A percentile compares a stretch with the other conserved stretches of the same genome.
phyloP scores from a whole-genome alignment of 805 yeast genomes.

The Candida suzukii region DNA sequence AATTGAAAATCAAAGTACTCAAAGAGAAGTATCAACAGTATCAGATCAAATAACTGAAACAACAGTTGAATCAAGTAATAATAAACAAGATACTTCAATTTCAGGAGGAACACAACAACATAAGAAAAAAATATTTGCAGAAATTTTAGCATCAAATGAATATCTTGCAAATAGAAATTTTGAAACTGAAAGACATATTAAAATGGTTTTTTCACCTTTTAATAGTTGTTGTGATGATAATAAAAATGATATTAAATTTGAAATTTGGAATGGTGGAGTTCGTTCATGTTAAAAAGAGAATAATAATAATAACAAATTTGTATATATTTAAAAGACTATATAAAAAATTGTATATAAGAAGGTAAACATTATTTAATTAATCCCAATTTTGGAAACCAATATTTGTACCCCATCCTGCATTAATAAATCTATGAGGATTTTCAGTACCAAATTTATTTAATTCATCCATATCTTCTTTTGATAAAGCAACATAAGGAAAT shows the following conservation, averaged over 20 bases:
- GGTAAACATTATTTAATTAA: neutral
- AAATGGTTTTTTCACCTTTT: conserved; percentile 24
- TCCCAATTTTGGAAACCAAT: conserved; percentile 28
- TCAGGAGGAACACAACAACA: too few species aligned
- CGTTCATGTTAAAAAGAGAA: conserved; percentile 10
- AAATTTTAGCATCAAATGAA: conserved; percentile 19
- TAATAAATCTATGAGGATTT: conserved; percentile 25
- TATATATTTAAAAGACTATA: too few species aligned
- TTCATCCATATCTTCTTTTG: conserved; percentile 27
- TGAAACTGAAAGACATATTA: conserved; percentile 21
- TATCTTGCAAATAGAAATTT: conserved; percentile 25
- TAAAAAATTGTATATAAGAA: neutral
- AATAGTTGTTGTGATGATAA: conserved; percentile 8
- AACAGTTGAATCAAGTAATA: too few species aligned
- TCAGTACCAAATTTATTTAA: conserved; percentile 23
- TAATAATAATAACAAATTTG: neutral
- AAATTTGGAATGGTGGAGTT: conserved; percentile 32
- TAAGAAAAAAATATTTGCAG: too few species aligned
- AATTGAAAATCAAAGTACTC: too few species aligned
- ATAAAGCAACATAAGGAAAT: conserved; percentile 27
- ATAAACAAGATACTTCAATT: too few species aligned
- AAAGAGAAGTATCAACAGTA: too few species aligned
- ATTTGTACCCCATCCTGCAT: conserved; percentile 24
- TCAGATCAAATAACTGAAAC: neutral
- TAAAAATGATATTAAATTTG: conserved; percentile 16